Evolutionary conservation across 2,329 filamentous ascomycete species (phyloP).

Genomic region (Botrytis elliptica): DNA sequence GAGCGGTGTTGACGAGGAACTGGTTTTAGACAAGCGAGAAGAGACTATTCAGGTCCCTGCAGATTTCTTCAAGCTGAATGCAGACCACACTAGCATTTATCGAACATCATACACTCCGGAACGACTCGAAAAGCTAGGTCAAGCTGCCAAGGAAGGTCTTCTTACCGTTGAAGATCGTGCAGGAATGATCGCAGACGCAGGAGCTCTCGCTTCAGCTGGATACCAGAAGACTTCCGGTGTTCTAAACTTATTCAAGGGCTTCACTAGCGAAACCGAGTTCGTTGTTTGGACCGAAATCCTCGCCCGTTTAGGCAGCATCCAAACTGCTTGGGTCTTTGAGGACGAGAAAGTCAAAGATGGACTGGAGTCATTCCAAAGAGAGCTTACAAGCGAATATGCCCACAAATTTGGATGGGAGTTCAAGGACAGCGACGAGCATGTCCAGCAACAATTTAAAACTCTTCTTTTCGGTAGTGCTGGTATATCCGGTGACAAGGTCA

Average conservation of each 20-base stretch:
- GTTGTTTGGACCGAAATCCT: slow-evolving; percentile 95
- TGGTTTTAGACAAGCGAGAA: slow-evolving; percentile 71
- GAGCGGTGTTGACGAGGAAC: slow-evolving; percentile 74
- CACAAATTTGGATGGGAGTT: slow-evolving; percentile 90
- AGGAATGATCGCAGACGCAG: slow-evolving; percentile 92
- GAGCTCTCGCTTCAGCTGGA: slow-evolving; percentile 82
- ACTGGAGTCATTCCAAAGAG: slow-evolving; percentile 78
- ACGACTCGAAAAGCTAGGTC: slow-evolving; percentile 80
- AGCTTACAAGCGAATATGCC: slow-evolving; percentile 74
- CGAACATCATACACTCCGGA: slow-evolving; percentile 83
- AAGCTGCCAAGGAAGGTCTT: slow-evolving; percentile 77
- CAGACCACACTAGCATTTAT: slow-evolving; percentile 90
- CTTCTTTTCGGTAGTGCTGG: slow-evolving; percentile 86
- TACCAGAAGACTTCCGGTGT: slow-evolving; percentile 93
- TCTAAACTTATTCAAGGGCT: slow-evolving; percentile 79
- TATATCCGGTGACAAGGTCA: slow-evolving; percentile 71
- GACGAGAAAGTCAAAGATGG: slow-evolving; percentile 70
- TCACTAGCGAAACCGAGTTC: slow-evolving; percentile 81
- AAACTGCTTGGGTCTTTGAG: slow-evolving; percentile 86
- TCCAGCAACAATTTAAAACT: slow-evolving; percentile 91
- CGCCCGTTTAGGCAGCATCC: slow-evolving; percentile 72
- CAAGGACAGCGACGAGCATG: slow-evolving; percentile 78
- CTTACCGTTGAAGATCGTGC: slow-evolving; percentile 87
- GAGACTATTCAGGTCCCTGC: slow-evolving; percentile 73
- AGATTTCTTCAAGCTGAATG: slow-evolving; percentile 96